Percentiles rank a stretch among this genome's conserved stretches.
Evolutionary conservation across 2,329 filamentous ascomycete genomes (phyloP).

Genomic region (Sporothrix globosa): DNA sequence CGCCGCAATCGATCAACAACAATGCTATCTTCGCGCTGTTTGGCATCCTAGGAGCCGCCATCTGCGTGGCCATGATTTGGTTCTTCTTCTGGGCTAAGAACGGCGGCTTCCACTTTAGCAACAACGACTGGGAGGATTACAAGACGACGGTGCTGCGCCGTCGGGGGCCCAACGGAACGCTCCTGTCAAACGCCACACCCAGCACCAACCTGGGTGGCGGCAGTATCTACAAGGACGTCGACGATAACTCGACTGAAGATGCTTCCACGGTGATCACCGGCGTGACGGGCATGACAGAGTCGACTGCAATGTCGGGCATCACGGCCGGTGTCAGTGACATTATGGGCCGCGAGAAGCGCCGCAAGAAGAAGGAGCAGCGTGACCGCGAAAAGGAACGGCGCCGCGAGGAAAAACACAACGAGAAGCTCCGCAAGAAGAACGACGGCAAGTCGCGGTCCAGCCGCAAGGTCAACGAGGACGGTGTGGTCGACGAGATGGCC

Average conservation of each 20-base stretch:
- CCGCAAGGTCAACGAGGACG: slow-evolving; percentile 60
- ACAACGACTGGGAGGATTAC: slow-evolving; percentile 97
- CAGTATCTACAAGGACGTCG: slow-evolving; percentile 77
- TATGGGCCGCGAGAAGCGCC: slow-evolving; percentile 57
- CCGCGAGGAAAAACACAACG: slow-evolving; percentile 43
- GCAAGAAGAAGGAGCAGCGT: slow-evolving; percentile 57
- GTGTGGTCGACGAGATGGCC: slow-evolving; percentile 65
- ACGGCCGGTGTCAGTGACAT: slow-evolving; percentile 62
- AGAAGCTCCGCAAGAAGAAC: slow-evolving; percentile 50
- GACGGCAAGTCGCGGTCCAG: slow-evolving; percentile 44
- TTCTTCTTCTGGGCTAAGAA: slow-evolving; percentile 99
- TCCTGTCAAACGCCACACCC: slow-evolving; percentile 79
- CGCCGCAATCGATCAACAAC: slow-evolving; percentile 61
- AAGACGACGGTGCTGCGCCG: slow-evolving; percentile 90
- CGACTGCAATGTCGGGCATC: slow-evolving; percentile 54
- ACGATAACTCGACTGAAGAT: slow-evolving; percentile 49
- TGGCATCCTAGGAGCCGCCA: slow-evolving; percentile 75
- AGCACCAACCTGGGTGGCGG: slow-evolving; percentile 86
- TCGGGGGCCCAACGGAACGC: slow-evolving; percentile 84
- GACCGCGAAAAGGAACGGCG: slow-evolving; percentile 52
- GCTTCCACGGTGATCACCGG: slow-evolving; percentile 45
- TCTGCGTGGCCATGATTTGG: slow-evolving; percentile 81
- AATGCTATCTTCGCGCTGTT: slow-evolving; percentile 82
- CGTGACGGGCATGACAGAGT: slow-evolving; percentile 33
- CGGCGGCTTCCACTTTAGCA: slow-evolving; percentile 83